phyloP scores from a whole-genome alignment of 176 grass and related monocot genomes.

The Olyra latifolia region DNA sequence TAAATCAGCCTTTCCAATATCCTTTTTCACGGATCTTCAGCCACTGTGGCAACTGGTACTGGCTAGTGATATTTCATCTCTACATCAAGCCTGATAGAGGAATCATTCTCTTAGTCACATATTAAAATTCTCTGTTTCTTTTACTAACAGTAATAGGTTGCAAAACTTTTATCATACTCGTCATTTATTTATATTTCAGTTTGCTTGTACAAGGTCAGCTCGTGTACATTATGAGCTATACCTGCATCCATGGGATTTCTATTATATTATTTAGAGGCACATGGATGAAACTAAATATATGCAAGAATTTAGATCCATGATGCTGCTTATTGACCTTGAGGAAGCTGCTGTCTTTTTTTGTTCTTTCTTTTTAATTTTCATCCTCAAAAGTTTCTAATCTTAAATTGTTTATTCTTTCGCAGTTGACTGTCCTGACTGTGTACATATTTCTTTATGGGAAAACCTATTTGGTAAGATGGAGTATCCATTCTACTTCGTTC shows the following conservation, averaged over 20 bases:
- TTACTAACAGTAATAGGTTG: too few relatives aligned
- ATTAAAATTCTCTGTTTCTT: too few relatives aligned
- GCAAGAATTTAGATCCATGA: neutral
- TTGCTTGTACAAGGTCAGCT: neutral
- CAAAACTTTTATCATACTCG: neutral
- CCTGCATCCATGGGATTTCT: neutral
- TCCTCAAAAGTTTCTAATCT: conserved; percentile 1
- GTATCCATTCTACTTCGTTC: neutral
- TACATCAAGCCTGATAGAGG: neutral
- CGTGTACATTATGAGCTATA: neutral
- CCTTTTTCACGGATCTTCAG: neutral
- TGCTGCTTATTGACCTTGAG: neutral
- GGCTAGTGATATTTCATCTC: neutral
- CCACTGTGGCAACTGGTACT: neutral
- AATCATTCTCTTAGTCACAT: neutral
- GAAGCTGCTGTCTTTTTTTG: neutral
- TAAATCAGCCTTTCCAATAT: neutral
- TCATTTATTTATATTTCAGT: neutral
- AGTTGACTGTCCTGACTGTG: conserved; percentile 86
- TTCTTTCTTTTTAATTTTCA: neutral
- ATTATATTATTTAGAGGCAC: conserved; percentile 1
- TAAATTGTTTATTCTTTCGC: conserved; percentile 49
- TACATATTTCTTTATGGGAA: conserved; percentile 97
- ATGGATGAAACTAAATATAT: neutral
- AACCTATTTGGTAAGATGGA: conserved; percentile 75